Evolutionary conservation across 163 green algal genomes (phyloP).

Genomic region (Volvox carteri): DNA sequence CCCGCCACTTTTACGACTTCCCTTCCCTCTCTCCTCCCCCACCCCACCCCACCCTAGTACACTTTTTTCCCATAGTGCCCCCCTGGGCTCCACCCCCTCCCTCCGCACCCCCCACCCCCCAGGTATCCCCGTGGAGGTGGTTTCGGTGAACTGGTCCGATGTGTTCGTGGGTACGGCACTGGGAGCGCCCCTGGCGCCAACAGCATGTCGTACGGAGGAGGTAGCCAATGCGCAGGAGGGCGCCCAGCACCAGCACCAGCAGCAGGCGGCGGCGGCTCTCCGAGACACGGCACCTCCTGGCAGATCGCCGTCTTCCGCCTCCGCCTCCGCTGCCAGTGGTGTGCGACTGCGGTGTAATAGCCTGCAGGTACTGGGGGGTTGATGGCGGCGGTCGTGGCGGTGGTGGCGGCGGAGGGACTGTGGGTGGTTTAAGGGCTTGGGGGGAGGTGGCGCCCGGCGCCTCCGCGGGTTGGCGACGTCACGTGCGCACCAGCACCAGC

Average conservation of each 20-base stretch:
- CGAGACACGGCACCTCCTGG: neutral
- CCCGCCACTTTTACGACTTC: neutral
- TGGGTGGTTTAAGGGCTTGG: neutral
- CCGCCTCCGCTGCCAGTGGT: neutral
- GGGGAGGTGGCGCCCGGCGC: neutral
- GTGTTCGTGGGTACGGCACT: slow-evolving; percentile 53
- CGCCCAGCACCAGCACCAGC: no score
- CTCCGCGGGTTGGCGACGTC: no score
- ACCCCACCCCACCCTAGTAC: neutral
- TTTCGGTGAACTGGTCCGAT: slow-evolving; percentile 69
- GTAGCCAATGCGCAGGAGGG: neutral
- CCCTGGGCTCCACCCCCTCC: neutral
- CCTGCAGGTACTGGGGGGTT: slow-evolving; percentile 42
- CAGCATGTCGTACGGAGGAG: no score
- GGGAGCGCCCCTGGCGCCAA: neutral
- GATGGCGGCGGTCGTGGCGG: no score
- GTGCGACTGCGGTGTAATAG: slow-evolving; percentile 40
- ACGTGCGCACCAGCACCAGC: no score
- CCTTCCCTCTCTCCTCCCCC: neutral
- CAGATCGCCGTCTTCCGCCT: neutral
- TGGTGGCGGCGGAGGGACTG: no score
- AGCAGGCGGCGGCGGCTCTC: no score
- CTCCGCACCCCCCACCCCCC: neutral
- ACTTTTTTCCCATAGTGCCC: no score
- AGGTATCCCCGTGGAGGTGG: slow-evolving; percentile 55